Evolutionary conservation across 306 rosid species (phyloP).

Genomic region (Fagus crenata): DNA sequence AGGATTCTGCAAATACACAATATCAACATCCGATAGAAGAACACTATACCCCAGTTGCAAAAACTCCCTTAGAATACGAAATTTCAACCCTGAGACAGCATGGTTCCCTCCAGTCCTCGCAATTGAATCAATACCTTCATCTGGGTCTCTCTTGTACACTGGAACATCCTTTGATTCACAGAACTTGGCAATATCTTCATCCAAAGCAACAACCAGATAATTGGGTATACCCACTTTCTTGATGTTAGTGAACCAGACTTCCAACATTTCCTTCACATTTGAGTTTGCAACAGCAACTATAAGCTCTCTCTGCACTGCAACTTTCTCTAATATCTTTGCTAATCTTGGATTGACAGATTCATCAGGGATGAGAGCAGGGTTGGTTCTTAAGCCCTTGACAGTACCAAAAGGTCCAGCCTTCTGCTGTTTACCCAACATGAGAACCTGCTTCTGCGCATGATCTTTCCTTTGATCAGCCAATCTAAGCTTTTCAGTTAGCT

Average conservation of each 20-base stretch:
- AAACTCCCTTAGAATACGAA: slow-evolving; percentile 82
- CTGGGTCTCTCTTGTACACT: slow-evolving; percentile 73
- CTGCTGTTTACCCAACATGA: slow-evolving; percentile 54
- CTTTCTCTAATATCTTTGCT: slow-evolving; percentile 71
- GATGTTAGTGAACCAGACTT: slow-evolving; percentile 75
- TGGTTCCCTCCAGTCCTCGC: slow-evolving; percentile 73
- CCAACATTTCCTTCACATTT: slow-evolving; percentile 83
- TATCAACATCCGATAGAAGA: slow-evolving; percentile 91
- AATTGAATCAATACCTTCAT: slow-evolving; percentile 57
- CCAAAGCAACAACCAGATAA: slow-evolving; percentile 86
- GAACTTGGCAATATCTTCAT: slow-evolving; percentile 51
- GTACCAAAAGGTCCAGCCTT: slow-evolving; percentile 88
- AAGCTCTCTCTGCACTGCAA: slow-evolving; percentile 65
- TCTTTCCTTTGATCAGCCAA: slow-evolving; percentile 79
- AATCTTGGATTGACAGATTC: slow-evolving; percentile 83
- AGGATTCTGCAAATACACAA: slow-evolving; percentile 89
- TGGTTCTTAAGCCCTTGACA: slow-evolving; percentile 72
- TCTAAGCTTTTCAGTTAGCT: slow-evolving; percentile 60
- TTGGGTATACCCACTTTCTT: slow-evolving; percentile 72
- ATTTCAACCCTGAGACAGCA: slow-evolving; percentile 78
- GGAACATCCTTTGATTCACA: slow-evolving; percentile 70
- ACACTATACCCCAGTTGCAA: slow-evolving; percentile 84
- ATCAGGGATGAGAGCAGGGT: slow-evolving; percentile 69
- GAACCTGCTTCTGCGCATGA: slow-evolving; percentile 79
- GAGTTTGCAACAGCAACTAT: slow-evolving; percentile 87